Conservation (phyloP, 2,329 filamentous ascomycete genomes). For the Tolypocladium tundrense region DNA sequence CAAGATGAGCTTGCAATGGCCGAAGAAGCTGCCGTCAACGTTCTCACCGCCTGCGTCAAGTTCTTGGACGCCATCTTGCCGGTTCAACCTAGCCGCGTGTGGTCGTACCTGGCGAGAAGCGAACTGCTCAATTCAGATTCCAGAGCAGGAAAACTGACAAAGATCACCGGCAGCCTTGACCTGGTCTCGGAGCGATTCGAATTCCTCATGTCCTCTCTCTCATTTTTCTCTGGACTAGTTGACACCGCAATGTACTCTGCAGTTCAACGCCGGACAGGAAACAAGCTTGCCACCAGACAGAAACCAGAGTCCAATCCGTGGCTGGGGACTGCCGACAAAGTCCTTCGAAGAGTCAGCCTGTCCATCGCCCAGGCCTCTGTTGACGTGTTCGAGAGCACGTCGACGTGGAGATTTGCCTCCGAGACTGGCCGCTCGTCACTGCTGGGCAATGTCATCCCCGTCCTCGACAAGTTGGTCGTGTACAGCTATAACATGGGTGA, state of each 20-base stretch:
- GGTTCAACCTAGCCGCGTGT: slow-evolving; percentile 73
- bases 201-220: slow-evolving; percentile 64
- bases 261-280: slow-evolving; percentile 52
- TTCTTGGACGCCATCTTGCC: slow-evolving; percentile 67
- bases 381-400: slow-evolving; percentile 76
- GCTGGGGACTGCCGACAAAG: slow-evolving; percentile 67
- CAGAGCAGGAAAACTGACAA: slow-evolving; percentile 64
- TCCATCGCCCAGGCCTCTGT: slow-evolving; percentile 67
- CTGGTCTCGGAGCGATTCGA: slow-evolving; percentile 66
- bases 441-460: slow-evolving; percentile 54
- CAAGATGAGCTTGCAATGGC: slow-evolving; percentile 46
- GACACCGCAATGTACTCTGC: slow-evolving; percentile 64
- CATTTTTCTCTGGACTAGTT: slow-evolving; percentile 64
- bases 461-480: slow-evolving; percentile 61
- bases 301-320: slow-evolving; percentile 43
- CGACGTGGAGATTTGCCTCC: slow-evolving; percentile 72
- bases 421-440: slow-evolving; percentile 60
- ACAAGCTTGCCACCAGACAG: slow-evolving; percentile 36
- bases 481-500: slow-evolving; percentile 70
- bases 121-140: slow-evolving; percentile 68
- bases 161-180: slow-evolving; percentile 74
- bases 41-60: slow-evolving; percentile 61
- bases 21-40: slow-evolving; percentile 55
- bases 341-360: slow-evolving; percentile 60
- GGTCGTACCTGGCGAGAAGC: slow-evolving; percentile 80